These are phyloP conservation scores for Dothidotthia symphoricarpi DNA, from an alignment of 2,329 filamentous ascomycete genomes.

Conservation along the genomic window DNA sequence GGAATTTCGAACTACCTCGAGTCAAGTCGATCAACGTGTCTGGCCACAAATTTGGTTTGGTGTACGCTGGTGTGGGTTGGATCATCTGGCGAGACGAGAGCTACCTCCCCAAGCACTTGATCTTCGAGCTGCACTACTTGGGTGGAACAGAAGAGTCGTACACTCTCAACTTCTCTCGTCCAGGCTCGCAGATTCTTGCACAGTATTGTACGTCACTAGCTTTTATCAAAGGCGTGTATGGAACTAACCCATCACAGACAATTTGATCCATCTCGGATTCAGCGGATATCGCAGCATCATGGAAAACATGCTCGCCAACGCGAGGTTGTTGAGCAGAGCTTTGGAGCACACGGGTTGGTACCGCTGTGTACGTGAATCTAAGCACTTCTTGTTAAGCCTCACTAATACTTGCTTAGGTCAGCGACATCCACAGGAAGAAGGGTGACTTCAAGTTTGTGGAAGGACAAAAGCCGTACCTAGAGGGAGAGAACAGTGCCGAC, in stretches of 20 bases:
- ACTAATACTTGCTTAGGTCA: slow-evolving; percentile 42
- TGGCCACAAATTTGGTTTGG: slow-evolving; percentile 62
- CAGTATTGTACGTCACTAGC: slow-evolving; percentile 61
- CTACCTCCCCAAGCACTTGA: slow-evolving; percentile 64
- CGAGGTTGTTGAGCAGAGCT: slow-evolving; percentile 61
- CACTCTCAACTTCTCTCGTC: slow-evolving; percentile 71
- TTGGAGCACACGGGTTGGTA: slow-evolving; percentile 68
- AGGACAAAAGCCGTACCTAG: slow-evolving; percentile 45
- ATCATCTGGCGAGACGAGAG: slow-evolving; percentile 55
- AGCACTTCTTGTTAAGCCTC: not conserved
- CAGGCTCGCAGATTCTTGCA: slow-evolving; percentile 66
- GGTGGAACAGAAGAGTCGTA: slow-evolving; percentile 70
- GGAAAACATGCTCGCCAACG: slow-evolving; percentile 66
- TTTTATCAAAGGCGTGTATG: not conserved
- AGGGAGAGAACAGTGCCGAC: slow-evolving; percentile 53
- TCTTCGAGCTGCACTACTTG: slow-evolving; percentile 70
- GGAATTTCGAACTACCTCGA: slow-evolving; percentile 62
- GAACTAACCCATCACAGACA: slow-evolving; percentile 43
- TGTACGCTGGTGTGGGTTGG: slow-evolving; percentile 69
- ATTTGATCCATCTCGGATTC: slow-evolving; percentile 68
- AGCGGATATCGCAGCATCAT: slow-evolving; percentile 60
- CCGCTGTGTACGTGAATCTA: slow-evolving; percentile 18
- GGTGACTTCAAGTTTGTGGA: slow-evolving; percentile 46
- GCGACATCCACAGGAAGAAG: slow-evolving; percentile 63
- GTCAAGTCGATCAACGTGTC: slow-evolving; percentile 67